Evolutionary conservation across 331 rosid genomes (phyloP).

Genomic region (Prunus yedoensis): DNA sequence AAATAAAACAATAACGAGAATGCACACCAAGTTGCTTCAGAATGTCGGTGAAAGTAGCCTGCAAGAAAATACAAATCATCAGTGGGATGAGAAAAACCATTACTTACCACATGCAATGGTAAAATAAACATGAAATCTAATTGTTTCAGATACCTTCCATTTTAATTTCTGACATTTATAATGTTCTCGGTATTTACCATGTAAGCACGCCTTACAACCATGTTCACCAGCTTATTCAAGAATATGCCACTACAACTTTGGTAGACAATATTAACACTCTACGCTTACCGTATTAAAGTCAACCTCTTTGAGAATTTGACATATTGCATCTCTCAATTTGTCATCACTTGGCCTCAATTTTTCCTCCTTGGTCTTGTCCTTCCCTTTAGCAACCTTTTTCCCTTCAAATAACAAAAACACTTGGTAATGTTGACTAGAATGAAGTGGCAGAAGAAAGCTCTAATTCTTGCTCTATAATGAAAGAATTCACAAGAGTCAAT

Average conservation of each 20-base stretch:
- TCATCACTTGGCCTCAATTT: constrained; percentile 62
- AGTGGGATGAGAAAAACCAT: neutral
- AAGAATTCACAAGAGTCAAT: neutral
- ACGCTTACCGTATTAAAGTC: constrained; percentile 92
- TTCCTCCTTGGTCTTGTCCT: constrained; percentile 65
- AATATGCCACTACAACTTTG: neutral
- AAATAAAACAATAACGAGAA: neutral
- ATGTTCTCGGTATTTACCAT: neutral
- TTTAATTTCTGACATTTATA: neutral
- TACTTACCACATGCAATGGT: neutral
- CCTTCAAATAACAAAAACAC: constrained; percentile 33
- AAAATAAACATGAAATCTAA: constrained; percentile 6
- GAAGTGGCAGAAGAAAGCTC: neutral
- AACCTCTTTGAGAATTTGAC: constrained; percentile 91
- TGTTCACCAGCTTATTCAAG: neutral
- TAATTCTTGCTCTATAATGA: neutral
- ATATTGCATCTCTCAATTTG: constrained; percentile 71
- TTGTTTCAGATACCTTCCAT: neutral
- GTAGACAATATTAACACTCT: constrained; percentile 1
- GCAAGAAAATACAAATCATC: constrained; percentile 31
- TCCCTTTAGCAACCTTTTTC: constrained; percentile 57
- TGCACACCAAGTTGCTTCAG: constrained; percentile 81
- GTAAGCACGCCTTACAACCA: neutral
- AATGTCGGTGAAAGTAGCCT: constrained; percentile 99
- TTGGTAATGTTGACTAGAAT: neutral